Percentiles rank a stretch among this genome's conserved stretches.
phyloP scores from a whole-genome alignment of 106 monocot genomes.

The Narthecium ossifragum region DNA sequence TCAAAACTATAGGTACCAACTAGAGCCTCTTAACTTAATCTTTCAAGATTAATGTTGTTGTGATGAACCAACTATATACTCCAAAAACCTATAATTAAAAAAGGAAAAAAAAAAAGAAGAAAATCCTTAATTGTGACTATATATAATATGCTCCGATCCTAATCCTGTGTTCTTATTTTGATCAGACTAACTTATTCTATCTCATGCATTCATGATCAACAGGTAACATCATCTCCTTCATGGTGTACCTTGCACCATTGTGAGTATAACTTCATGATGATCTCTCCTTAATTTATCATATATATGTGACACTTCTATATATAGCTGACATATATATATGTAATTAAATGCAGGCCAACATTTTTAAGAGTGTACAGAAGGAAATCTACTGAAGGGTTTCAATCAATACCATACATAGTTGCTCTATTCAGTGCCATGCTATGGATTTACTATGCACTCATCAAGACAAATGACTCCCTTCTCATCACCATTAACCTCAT shows the following conservation, averaged over 20 bases:
- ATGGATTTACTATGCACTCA: conserved; percentile 37
- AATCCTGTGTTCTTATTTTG: background rate
- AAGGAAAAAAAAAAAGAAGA: no score
- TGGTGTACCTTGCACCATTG: conserved; percentile 22
- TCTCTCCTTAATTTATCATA: background rate
- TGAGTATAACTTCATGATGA: conserved; percentile 5
- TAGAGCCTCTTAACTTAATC: no score
- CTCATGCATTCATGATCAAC: background rate
- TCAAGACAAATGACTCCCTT: conserved; percentile 17
- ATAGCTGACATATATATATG: background rate
- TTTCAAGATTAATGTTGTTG: no score
- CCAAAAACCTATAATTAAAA: no score
- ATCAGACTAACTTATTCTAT: background rate
- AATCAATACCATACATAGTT: conserved; percentile 35
- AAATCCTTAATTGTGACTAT: no score
- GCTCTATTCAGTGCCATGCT: conserved; percentile 43
- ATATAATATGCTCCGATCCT: background rate
- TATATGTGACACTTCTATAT: background rate
- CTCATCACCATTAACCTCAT: conserved; percentile 42
- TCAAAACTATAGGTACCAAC: no score
- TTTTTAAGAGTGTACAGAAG: conserved; percentile 27
- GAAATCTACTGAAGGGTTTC: conserved; percentile 38
- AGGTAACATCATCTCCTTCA: conserved; percentile 23
- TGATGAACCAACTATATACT: no score
- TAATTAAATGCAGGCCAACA: conserved; percentile 27